phyloP scores from a whole-genome alignment of 1,284 basidiomycete genomes.

The Xanthoconium separans region DNA sequence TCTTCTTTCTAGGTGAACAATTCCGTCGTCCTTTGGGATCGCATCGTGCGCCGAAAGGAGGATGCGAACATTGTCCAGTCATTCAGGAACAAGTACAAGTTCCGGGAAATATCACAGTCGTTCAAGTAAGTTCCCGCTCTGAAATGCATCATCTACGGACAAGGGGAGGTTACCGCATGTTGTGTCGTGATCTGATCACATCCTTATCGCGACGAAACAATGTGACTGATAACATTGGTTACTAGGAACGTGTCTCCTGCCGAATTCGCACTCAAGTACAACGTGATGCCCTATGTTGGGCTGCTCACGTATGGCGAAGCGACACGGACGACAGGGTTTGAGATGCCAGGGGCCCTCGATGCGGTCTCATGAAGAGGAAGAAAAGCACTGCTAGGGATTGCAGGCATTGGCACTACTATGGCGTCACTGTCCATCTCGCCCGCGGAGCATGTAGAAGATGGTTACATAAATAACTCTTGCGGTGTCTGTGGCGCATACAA shows the following conservation, averaged over 20 bases:
- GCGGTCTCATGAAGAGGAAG: conserved; percentile 26
- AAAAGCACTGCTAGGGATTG: background rate
- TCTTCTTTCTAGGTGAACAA: conserved; percentile 61
- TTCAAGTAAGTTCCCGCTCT: conserved; percentile 65
- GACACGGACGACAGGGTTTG: conserved; percentile 57
- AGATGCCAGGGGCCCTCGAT: conserved; percentile 47
- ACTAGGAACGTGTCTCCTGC: conserved; percentile 62
- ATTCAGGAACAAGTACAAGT: conserved; percentile 76
- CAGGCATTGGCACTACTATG: conserved; percentile 10
- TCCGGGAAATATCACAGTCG: conserved; percentile 72
- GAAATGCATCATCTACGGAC: conserved; percentile 6
- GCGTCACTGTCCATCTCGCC: conserved; percentile 14
- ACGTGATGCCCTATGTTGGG: conserved; percentile 89
- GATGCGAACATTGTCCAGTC: conserved; percentile 65
- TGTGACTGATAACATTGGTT: conserved; percentile 19
- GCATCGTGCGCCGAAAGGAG: conserved; percentile 76
- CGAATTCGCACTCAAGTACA: conserved; percentile 80
- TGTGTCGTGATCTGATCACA: conserved; percentile 13
- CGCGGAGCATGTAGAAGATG: conserved; percentile 15
- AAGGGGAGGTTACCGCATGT: conserved; percentile 21
- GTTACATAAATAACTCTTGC: conserved; percentile 21
- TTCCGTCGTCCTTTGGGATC: conserved; percentile 89
- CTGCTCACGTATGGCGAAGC: conserved; percentile 75
- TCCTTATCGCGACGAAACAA: conserved; percentile 17
- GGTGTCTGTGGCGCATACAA: conserved; percentile 17